Percentiles rank a stretch among this genome's conserved stretches.
Conservation (phyloP, 192 early-diverging fungal genomes). For the Coemansia sp. region DNA sequence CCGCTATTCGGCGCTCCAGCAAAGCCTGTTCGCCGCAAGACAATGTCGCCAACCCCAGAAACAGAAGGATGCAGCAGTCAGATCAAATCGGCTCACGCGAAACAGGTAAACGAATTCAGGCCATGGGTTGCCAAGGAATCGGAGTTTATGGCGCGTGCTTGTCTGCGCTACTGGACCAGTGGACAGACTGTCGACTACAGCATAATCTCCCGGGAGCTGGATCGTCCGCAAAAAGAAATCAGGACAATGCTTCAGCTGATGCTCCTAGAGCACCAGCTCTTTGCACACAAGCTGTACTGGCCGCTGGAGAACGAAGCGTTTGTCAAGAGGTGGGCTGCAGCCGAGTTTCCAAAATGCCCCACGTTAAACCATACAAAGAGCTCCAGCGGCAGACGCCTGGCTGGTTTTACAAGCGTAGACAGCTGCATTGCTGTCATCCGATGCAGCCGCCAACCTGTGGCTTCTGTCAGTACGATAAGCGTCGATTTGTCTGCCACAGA, state of each 20-base stretch:
- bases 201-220: slow-evolving; percentile 12
- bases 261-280: slow-evolving; percentile 36
- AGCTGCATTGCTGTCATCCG: slow-evolving; percentile 24
- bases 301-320: slow-evolving; percentile 9
- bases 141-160: slow-evolving; percentile 15
- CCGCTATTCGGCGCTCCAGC: background rate
- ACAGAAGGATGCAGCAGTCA: background rate
- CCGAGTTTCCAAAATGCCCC: slow-evolving; percentile 37
- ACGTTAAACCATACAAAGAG: slow-evolving; percentile 13
- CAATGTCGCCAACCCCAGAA: background rate
- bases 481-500: background rate
- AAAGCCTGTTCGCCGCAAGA: background rate
- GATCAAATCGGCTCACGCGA: background rate
- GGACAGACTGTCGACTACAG: slow-evolving; percentile 21
- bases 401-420: background rate
- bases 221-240: slow-evolving; percentile 20
- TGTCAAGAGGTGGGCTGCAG: slow-evolving; percentile 28
- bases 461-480: background rate
- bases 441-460: background rate
- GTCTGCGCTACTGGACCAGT: slow-evolving; percentile 26
- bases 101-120: background rate
- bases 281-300: slow-evolving; percentile 31
- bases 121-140: slow-evolving; percentile 25
- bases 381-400: background rate
- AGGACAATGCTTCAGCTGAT: slow-evolving; percentile 34